Base-by-base conservation (phyloP, 805 yeast genomes). In the Zygoascus tannicola region DNA sequence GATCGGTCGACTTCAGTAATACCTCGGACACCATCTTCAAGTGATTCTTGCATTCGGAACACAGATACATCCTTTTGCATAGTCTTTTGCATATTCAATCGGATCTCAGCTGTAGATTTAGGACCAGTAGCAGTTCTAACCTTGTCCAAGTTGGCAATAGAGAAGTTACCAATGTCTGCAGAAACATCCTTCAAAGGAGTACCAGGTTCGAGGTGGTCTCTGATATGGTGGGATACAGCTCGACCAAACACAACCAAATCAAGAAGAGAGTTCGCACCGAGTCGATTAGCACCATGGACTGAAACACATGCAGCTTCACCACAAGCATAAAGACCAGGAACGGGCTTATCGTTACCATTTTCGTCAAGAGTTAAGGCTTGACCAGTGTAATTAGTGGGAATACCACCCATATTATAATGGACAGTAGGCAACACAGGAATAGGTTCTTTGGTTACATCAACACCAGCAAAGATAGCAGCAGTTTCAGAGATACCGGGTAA, bases 221-320 rank as follows among this genome's bases (percentile, higher is more conserved):
- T 72, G 62, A 90, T 81, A 46, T 95, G 85, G 68, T 86, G 92
- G 42, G 96, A 81, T 40, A 90, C 97, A 54, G 97, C 97, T 74
- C 98, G 85, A 61, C 98, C 98, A 60, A 90, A 90, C 52, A 90
- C 97, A 51, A 90, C 98, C 66, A 90, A 73, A 70, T 90, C 98
- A 59, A 90, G 78, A 58, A 90, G 73, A 8, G 98, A 92, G 78
- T 90, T 90, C 54, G 98, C 98, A 68, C 98, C 98, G 56, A 90
- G 76, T 75, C 98, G 87, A 78, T 90, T 90, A 51, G 98, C 98
- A 71, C 98, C 98, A 65, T 90, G 98, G 48, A 90, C 98, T 30
- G 97, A 87, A 50, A 95, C 97, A 77, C 97, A 90, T 37, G 97
- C 98, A 54, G 94, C 88, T 74, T 90, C 98, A 75, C 98, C 98